phyloP scores from a whole-genome alignment of 2,329 filamentous ascomycete species.

The Eutypa lata region DNA sequence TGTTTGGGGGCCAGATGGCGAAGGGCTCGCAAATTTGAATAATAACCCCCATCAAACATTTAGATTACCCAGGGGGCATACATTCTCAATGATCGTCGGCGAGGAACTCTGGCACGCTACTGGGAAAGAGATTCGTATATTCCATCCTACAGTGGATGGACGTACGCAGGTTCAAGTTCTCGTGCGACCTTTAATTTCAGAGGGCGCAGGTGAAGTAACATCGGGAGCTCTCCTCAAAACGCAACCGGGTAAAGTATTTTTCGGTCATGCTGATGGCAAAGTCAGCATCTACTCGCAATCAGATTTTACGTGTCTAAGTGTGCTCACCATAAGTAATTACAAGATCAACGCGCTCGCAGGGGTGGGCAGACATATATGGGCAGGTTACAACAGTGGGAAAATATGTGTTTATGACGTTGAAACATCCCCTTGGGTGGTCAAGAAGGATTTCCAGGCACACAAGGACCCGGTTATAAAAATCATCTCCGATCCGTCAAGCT shows the following conservation, averaged over 20 bases:
- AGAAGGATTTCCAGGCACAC: slow-evolving; percentile 95
- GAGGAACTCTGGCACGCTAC: slow-evolving; percentile 83
- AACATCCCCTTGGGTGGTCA: slow-evolving; percentile 78
- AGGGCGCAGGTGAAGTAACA: slow-evolving; percentile 80
- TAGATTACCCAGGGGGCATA: slow-evolving; percentile 76
- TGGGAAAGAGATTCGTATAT: slow-evolving; percentile 84
- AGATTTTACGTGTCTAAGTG: slow-evolving; percentile 72
- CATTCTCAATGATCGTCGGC: slow-evolving; percentile 83
- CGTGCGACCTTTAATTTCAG: slow-evolving; percentile 65
- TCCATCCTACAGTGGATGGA: slow-evolving; percentile 67
- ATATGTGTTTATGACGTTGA: slow-evolving; percentile 88
- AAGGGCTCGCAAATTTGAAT: slow-evolving; percentile 70
- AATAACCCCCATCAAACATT: slow-evolving; percentile 70
- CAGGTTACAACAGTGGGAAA: slow-evolving; percentile 90
- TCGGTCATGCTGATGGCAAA: slow-evolving; percentile 92
- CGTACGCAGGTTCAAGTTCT: slow-evolving; percentile 73
- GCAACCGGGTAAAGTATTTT: slow-evolving; percentile 76
- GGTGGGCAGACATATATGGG: slow-evolving; percentile 83
- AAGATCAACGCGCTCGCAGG: slow-evolving; percentile 88
- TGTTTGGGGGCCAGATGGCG: slow-evolving; percentile 77
- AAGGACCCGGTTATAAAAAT: slow-evolving; percentile 78
- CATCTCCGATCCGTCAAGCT: slow-evolving; percentile 72
- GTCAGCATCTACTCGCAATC: slow-evolving; percentile 84
- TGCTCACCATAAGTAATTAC: slow-evolving; percentile 86
- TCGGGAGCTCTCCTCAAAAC: slow-evolving; percentile 74